Evolutionary conservation across 2,329 filamentous ascomycete genomes (phyloP).

Genomic region (Fonsecaea nubica): DNA sequence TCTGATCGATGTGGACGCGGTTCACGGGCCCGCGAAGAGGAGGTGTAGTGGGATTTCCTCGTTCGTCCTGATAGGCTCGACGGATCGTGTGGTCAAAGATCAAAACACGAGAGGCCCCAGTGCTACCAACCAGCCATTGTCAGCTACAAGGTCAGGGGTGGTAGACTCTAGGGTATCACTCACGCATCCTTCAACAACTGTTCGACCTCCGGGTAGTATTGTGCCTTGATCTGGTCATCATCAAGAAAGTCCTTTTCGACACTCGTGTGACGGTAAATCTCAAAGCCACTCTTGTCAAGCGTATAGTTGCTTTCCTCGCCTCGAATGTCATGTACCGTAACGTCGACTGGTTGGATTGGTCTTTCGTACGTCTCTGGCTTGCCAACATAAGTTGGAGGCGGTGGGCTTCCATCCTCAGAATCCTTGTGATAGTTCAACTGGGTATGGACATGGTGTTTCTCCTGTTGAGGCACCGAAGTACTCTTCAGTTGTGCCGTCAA

Average conservation of each 20-base stretch:
- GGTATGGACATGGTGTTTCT: slow-evolving; percentile 40
- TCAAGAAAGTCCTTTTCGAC: slow-evolving; percentile 47
- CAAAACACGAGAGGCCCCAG: slow-evolving; percentile 62
- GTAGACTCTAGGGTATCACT: slow-evolving; percentile 12
- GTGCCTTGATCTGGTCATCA: slow-evolving; percentile 45
- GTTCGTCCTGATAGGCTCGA: slow-evolving; percentile 47
- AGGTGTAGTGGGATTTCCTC: slow-evolving; percentile 27
- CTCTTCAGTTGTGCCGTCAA: slow-evolving; percentile 29
- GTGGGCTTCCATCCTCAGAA: slow-evolving; percentile 40
- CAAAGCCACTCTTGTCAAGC: slow-evolving; percentile 51
- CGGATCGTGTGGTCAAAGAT: slow-evolving; percentile 70
- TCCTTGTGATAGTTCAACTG: slow-evolving; percentile 42
- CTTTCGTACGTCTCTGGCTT: slow-evolving; percentile 42
- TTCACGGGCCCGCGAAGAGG: slow-evolving; percentile 54
- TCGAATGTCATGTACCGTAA: slow-evolving; percentile 52
- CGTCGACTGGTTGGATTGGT: slow-evolving; percentile 37
- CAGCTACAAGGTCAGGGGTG: slow-evolving; percentile 32
- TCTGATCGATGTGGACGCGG: slow-evolving; percentile 61
- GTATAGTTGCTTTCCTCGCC: slow-evolving; percentile 53
- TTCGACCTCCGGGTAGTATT: slow-evolving; percentile 48
- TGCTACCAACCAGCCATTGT: slow-evolving; percentile 50
- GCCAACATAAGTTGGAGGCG: slow-evolving; percentile 39
- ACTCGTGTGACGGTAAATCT: slow-evolving; percentile 47
- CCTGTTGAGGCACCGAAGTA: slow-evolving; percentile 9
- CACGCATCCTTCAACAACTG: slow-evolving; percentile 46